Conservation (phyloP, 805 yeast species). For the Trichomonascus vanleenenianus region DNA sequence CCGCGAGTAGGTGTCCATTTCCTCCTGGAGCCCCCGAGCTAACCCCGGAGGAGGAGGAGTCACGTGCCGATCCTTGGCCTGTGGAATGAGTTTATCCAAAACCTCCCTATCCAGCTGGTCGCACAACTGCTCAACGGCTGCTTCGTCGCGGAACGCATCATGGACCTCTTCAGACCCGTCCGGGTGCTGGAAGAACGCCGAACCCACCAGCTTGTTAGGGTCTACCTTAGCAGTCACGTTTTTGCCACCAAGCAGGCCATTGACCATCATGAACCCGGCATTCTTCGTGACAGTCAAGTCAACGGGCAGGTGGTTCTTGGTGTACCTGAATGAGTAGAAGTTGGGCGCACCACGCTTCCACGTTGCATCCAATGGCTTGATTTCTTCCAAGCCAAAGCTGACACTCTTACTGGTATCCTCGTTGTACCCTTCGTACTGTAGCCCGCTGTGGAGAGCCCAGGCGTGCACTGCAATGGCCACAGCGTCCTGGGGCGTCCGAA, state of each 20-base stretch:
- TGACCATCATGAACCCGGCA: slow-evolving; percentile 9
- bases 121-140: slow-evolving; percentile 7
- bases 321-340: slow-evolving; percentile 11
- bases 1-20: background rate
- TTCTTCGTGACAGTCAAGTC: slow-evolving; percentile 12
- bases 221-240: slow-evolving; percentile 9
- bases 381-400: background rate
- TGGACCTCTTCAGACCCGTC: slow-evolving; percentile 16
- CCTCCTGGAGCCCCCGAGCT: background rate
- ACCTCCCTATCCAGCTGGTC: slow-evolving; percentile 1
- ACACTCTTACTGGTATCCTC: background rate
- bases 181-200: slow-evolving; percentile 15
- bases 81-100: background rate
- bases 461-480: slow-evolving; percentile 16
- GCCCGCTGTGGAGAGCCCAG: slow-evolving; percentile 11
- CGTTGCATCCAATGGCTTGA: slow-evolving; percentile 1
- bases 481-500: slow-evolving; percentile 14
- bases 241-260: slow-evolving; percentile 7
- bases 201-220: slow-evolving; percentile 7
- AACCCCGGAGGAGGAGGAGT: background rate
- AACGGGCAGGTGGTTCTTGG: slow-evolving; percentile 3
- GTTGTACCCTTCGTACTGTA: background rate
- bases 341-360: slow-evolving; percentile 17
- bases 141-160: slow-evolving; percentile 12
- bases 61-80: no score